These are phyloP conservation scores for Penicillium mononematosum DNA, from an alignment of 495 filamentous ascomycete genomes.

Conservation along the genomic window DNA sequence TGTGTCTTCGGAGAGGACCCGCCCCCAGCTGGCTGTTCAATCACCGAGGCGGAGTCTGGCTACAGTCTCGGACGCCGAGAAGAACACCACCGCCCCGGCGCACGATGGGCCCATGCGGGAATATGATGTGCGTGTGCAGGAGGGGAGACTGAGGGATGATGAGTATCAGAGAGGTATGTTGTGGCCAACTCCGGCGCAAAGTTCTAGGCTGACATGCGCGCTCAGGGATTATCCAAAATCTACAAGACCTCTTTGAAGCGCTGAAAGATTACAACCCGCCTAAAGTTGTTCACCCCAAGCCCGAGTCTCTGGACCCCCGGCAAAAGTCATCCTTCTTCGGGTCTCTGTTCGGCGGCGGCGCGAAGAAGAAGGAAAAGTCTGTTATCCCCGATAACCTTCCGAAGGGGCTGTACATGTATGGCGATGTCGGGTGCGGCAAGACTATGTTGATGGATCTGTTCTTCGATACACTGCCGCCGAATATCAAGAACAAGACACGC, in stretches of 20 bases:
- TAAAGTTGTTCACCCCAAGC: slow-evolving; percentile 69
- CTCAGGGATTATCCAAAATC: slow-evolving; percentile 76
- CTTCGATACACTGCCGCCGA: slow-evolving; percentile 83
- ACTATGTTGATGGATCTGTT: slow-evolving; percentile 99
- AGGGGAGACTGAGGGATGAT: slow-evolving; percentile 75
- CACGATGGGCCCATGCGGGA: slow-evolving; percentile 73
- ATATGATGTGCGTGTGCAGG: slow-evolving; percentile 76
- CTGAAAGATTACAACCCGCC: slow-evolving; percentile 71
- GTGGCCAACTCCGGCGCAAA: background rate
- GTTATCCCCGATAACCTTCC: slow-evolving; percentile 73
- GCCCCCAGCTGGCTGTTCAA: slow-evolving; percentile 10
- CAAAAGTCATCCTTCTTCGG: slow-evolving; percentile 67
- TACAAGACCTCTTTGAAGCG: slow-evolving; percentile 87
- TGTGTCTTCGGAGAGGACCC: slow-evolving; percentile 1
- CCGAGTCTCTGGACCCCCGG: slow-evolving; percentile 64
- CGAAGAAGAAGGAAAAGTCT: slow-evolving; percentile 27
- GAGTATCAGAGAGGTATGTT: slow-evolving; percentile 79
- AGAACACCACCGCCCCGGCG: slow-evolving; percentile 14
- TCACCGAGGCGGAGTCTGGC: slow-evolving; percentile 21
- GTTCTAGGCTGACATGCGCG: slow-evolving; percentile 4
- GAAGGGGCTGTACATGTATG: slow-evolving; percentile 90
- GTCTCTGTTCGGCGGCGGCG: slow-evolving; percentile 62
- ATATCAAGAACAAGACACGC: slow-evolving; percentile 81
- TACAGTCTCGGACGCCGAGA: slow-evolving; percentile 12
- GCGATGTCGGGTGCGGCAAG: slow-evolving; percentile 96